Base-by-base conservation (phyloP, 2,329 filamentous ascomycete species). In the Alternaria consortialis region DNA sequence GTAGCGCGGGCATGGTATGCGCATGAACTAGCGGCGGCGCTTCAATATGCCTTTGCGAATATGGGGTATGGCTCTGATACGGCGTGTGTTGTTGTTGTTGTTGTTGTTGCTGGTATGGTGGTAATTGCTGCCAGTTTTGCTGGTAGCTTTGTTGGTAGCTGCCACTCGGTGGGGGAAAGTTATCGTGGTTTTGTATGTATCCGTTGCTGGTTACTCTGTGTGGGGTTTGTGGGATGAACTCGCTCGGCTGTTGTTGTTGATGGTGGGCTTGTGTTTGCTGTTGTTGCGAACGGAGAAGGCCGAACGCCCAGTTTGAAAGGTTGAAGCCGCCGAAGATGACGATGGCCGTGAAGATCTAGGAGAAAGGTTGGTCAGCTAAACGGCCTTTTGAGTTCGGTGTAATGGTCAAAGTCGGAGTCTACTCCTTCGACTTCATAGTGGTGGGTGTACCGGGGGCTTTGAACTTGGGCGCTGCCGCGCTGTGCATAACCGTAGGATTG, bases 291-390 rank as follows among this genome's bases (percentile, higher is more conserved):
- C 84, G 79, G 67, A 87, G 83, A 53, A 85, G 81, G 59, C 83
- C 82, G 73, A 89, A 88, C 2, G 86, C 86, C 74, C 86, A 82
- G 73, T 89, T 89, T 57, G 84, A 85, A 60, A 86, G 80, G 43
- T 84, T 82, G 53, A 88, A 83, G 67, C 84, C 83, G 47, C 81
- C 81, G 62, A 85, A 82, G 56, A 85, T 77, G 53, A 85, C 58
- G 51, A 83, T 64, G 39, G 79, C 75, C 27, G 80, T 80, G 74
- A 85, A 85, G 74, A 85, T 55, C 83, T 84, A 46, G 69, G 74
- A 12, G 36, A 12, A 27, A 11, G 15, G n/a, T n/a, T 29, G 17
- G 60, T 71, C 32, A 70, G 69, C 60, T 39, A 39, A 47, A 50
- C 39, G 29, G 17, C 12, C 1, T 31, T 8, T 8, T 40, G 15